These are phyloP conservation scores for Clitopilus passeckerianus DNA, from an alignment of 768 basidiomycete species.

Conservation along the genomic window DNA sequence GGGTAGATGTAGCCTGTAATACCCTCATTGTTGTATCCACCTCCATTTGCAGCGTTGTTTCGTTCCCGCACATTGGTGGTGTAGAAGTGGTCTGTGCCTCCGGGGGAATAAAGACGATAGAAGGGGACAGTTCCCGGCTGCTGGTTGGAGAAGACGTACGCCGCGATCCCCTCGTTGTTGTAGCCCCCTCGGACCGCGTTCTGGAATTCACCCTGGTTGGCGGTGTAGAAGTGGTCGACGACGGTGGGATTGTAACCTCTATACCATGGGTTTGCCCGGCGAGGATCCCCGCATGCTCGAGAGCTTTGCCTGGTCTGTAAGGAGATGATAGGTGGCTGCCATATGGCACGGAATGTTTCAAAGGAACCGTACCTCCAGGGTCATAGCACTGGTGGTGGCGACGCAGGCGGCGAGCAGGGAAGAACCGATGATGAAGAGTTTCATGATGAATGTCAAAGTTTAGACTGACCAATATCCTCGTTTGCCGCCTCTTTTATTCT, in stretches of 20 bases:
- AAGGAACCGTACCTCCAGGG: neutral
- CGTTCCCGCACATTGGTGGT: constrained; percentile 12
- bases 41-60: constrained; percentile 2
- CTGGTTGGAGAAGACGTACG: constrained; percentile 6
- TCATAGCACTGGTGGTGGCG: neutral
- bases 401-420: neutral
- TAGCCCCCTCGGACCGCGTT: constrained; percentile 8
- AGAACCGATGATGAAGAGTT: neutral
- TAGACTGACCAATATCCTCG: too few species aligned
- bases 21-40: constrained; percentile 12
- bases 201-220: neutral
- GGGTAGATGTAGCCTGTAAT: constrained; percentile 12
- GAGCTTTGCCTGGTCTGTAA: neutral
- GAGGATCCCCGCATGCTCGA: neutral
- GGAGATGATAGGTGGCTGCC: neutral
- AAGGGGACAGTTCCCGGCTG: constrained; percentile 11
- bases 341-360: neutral
- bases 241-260: neutral
- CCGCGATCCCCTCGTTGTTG: constrained; percentile 6
- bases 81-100: constrained; percentile 15
- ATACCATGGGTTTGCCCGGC: constrained; percentile 2
- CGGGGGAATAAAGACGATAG: constrained; percentile 14
- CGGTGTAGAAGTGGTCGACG: constrained; percentile 9
- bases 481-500: too few species aligned
- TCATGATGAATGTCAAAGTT: too few species aligned